A percentile compares a stretch with the other conserved stretches of the same genome.
Conservation (phyloP, 2,329 filamentous ascomycete species). For the Phoma sp. region DNA sequence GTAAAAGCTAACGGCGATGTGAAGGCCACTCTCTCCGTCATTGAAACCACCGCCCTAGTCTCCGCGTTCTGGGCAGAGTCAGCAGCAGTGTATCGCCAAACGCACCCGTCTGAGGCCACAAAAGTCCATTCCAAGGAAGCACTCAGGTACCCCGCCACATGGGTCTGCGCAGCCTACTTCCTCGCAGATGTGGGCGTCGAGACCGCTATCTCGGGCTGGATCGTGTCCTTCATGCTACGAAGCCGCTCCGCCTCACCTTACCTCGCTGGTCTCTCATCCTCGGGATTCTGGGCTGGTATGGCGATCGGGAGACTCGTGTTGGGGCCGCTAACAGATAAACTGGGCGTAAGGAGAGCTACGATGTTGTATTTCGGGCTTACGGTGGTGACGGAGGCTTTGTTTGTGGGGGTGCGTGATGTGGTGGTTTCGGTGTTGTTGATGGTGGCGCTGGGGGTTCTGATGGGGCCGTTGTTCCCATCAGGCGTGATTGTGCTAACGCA, state of each 20-base stretch:
- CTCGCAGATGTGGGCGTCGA: constrained; percentile 55
- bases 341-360: constrained; percentile 36
- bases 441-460: constrained; percentile 46
- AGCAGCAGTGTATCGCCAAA: constrained; percentile 38
- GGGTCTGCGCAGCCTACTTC: constrained; percentile 53
- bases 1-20: neutral
- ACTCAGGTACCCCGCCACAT: constrained; percentile 46
- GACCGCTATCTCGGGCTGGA: constrained; percentile 54
- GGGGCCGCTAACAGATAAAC: constrained; percentile 35
- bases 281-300: constrained; percentile 55
- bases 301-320: constrained; percentile 46
- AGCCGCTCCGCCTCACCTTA: constrained; percentile 47
- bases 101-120: constrained; percentile 22
- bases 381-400: constrained; percentile 27
- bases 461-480: constrained; percentile 53
- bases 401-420: constrained; percentile 24
- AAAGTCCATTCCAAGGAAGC: constrained; percentile 25
- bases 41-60: constrained; percentile 26
- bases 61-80: constrained; percentile 50
- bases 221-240: constrained; percentile 55
- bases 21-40: constrained; percentile 27
- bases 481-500: constrained; percentile 49
- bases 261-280: constrained; percentile 50
- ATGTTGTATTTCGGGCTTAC: constrained; percentile 32
- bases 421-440: constrained; percentile 41